Conservation (phyloP, 2,329 filamentous ascomycete genomes). For the Aspergillus quadrilineatus region DNA sequence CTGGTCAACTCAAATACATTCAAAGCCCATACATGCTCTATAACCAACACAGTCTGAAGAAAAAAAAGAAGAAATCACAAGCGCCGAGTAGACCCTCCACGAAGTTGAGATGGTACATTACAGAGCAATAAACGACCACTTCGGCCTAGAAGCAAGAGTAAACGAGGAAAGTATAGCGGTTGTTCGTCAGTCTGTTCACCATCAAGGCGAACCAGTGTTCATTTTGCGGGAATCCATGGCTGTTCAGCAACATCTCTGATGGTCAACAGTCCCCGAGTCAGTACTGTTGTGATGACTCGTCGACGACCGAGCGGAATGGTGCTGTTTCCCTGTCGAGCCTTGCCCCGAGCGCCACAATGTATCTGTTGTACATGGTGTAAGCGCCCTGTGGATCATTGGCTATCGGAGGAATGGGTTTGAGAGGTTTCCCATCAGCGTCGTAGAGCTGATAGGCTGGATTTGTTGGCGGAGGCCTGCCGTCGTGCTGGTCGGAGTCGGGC, state of each 20-base stretch:
- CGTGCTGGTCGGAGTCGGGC: slow-evolving; percentile 29
- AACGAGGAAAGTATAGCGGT: neutral
- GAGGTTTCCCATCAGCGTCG: slow-evolving; percentile 16
- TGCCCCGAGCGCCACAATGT: slow-evolving; percentile 18
- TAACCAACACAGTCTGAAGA: slow-evolving; percentile 19
- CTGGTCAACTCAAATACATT: slow-evolving; percentile 12
- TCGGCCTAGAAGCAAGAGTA: slow-evolving; percentile 2
- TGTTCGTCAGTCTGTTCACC: slow-evolving; percentile 1
- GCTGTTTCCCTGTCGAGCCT: slow-evolving; percentile 20
- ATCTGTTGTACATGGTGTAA: slow-evolving; percentile 20
- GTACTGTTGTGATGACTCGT: slow-evolving; percentile 13
- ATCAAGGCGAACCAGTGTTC: slow-evolving; percentile 2
- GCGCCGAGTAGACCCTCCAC: neutral
- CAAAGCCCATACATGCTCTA: slow-evolving; percentile 23
- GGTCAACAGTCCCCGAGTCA: neutral
- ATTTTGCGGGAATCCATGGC: neutral
- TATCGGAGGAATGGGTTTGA: neutral
- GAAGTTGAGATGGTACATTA: slow-evolving; percentile 12
- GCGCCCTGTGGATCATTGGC: slow-evolving; percentile 17
- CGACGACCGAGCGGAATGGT: slow-evolving; percentile 11
- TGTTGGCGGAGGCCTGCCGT: slow-evolving; percentile 22
- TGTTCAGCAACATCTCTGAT: neutral
- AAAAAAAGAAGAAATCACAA: neutral
- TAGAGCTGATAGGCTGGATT: slow-evolving; percentile 13
- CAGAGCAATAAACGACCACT: slow-evolving; percentile 12